Conservation (phyloP, 2,329 filamentous ascomycete species). For the Aureobasidium namibiae region DNA sequence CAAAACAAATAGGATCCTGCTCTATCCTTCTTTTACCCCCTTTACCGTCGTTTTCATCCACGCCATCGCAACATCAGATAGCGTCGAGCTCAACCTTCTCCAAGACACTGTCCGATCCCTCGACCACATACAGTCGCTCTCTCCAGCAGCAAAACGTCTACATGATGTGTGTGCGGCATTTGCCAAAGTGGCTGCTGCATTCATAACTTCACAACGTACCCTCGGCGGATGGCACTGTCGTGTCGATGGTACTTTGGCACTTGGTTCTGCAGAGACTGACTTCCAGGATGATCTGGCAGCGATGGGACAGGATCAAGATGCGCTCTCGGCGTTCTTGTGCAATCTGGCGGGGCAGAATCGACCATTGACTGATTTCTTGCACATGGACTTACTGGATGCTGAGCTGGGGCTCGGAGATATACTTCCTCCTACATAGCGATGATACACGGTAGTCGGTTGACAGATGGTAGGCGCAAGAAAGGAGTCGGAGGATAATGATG, state of each 20-base stretch:
- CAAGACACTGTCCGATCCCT: slow-evolving; percentile 14
- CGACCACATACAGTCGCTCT: slow-evolving; percentile 13
- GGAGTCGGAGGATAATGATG: not conserved
- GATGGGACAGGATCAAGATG: not conserved
- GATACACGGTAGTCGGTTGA: not conserved
- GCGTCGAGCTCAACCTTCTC: slow-evolving; percentile 9
- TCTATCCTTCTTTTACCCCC: slow-evolving; percentile 16
- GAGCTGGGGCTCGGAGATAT: not conserved
- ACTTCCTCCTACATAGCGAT: not conserved
- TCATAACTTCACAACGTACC: slow-evolving; percentile 15
- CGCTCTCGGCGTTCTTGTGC: not conserved
- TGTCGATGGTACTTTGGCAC: slow-evolving; percentile 12
- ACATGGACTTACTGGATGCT: slow-evolving; percentile 3
- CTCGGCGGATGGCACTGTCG: slow-evolving; percentile 14
- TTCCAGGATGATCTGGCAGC: not conserved
- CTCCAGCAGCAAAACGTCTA: slow-evolving; percentile 13
- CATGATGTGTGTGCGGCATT: slow-evolving; percentile 16
- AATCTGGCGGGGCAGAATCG: not conserved
- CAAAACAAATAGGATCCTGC: not conserved
- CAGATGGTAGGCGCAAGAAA: not conserved
- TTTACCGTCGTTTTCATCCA: slow-evolving; percentile 16
- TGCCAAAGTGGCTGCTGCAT: slow-evolving; percentile 12
- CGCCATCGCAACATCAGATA: slow-evolving; percentile 15
- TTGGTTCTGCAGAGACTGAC: not conserved
- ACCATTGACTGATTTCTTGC: slow-evolving; percentile 2